Evolutionary conservation across 805 yeast genomes (phyloP).

Genomic region (Pichia eremophila): DNA sequence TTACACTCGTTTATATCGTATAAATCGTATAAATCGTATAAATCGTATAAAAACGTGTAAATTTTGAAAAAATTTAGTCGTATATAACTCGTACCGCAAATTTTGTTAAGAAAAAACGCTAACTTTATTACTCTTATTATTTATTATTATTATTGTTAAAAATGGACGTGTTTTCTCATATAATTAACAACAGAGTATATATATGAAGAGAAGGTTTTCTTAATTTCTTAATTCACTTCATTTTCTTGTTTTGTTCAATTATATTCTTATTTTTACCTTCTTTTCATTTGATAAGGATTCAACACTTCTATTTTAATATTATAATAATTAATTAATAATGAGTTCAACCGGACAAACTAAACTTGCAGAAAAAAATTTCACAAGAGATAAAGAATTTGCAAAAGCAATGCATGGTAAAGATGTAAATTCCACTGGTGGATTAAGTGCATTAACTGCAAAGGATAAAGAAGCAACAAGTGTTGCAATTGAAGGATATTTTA

Average conservation of each 20-base stretch:
- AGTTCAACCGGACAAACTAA: constrained; percentile 14
- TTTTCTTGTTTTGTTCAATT: background rate
- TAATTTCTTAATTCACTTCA: background rate
- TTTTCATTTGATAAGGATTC: background rate
- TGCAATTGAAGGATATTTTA: constrained; percentile 84
- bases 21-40: too few relatives aligned
- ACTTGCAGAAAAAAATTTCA: constrained; percentile 47
- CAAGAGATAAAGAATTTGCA: constrained; percentile 64
- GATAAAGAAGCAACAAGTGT: constrained; percentile 69
- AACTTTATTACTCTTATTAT: too few relatives aligned
- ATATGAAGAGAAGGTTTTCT: background rate
- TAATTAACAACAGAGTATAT: too few relatives aligned
- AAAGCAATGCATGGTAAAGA: constrained; percentile 77
- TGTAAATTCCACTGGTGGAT: constrained; percentile 56
- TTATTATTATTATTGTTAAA: too few relatives aligned
- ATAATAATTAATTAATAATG: background rate
- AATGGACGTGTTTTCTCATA: background rate
- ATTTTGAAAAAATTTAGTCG: too few relatives aligned
- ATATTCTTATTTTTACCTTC: background rate
- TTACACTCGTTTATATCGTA: too few relatives aligned
- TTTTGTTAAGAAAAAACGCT: too few relatives aligned
- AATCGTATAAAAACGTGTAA: too few relatives aligned
- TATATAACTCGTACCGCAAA: too few relatives aligned
- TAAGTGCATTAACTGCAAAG: constrained; percentile 69
- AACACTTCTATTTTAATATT: background rate